Conservation (phyloP, 176 grass and related monocot species). For the Musa itinerans region DNA sequence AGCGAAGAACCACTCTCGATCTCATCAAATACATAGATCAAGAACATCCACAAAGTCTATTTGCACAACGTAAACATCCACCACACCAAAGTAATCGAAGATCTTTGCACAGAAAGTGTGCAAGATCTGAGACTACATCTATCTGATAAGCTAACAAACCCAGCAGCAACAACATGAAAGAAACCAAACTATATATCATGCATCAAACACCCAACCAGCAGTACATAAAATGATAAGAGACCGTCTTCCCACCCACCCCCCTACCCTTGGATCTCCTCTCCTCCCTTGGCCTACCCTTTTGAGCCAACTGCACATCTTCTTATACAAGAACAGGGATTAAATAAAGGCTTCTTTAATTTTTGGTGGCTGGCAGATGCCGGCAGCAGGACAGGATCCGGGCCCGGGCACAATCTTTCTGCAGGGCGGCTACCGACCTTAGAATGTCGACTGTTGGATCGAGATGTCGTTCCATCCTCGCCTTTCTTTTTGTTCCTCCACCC, state of each 20-base stretch:
- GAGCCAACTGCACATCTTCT: neutral
- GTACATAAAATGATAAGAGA: neutral
- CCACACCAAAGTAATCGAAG: neutral
- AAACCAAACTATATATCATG: neutral
- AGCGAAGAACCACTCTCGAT: neutral
- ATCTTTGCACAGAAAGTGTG: neutral
- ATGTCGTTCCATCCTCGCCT: conserved; percentile 11
- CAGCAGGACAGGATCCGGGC: neutral
- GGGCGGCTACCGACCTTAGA: conserved; percentile 53
- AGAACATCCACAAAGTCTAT: neutral
- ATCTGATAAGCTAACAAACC: neutral
- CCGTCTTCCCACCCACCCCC: too few species aligned
- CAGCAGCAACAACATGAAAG: neutral
- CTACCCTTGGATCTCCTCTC: neutral
- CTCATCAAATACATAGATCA: neutral
- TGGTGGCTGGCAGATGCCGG: neutral
- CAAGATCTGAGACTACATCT: neutral
- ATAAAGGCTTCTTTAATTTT: neutral
- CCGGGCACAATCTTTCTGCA: conserved; percentile 34
- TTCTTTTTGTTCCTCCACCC: conserved; percentile 11
- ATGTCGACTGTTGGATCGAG: conserved; percentile 25
- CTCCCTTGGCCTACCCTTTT: neutral
- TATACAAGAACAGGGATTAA: neutral
- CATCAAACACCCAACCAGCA: neutral
- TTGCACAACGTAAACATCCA: neutral